phyloP scores from a whole-genome alignment of 768 basidiomycete genomes.

The Boletus fagicola region DNA sequence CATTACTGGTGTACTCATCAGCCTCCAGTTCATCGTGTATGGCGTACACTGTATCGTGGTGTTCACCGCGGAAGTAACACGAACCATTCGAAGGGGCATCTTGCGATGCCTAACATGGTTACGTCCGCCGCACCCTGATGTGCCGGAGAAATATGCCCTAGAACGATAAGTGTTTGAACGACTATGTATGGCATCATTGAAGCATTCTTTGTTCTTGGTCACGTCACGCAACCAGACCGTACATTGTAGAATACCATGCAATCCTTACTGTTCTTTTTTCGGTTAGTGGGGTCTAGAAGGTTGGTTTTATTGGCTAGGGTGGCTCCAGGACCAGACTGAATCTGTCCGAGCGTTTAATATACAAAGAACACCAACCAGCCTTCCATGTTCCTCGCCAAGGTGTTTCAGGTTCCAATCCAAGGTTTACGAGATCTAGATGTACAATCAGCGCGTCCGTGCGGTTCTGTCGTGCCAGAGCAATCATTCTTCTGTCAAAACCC shows the following conservation, averaged over 20 bases:
- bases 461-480: background rate
- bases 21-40: slow-evolving; percentile 65
- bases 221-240: background rate
- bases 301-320: background rate
- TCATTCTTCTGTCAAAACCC: slow-evolving; percentile 12
- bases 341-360: background rate
- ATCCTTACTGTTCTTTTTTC: background rate
- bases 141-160: slow-evolving; percentile 8
- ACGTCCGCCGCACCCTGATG: slow-evolving; percentile 7
- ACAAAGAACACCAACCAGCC: background rate
- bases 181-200: background rate
- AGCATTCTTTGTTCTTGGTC: background rate
- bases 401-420: background rate
- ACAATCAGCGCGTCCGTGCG: background rate
- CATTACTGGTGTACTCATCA: slow-evolving; percentile 55
- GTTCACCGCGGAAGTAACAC: slow-evolving; percentile 6
- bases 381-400: background rate
- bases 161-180: slow-evolving; percentile 1
- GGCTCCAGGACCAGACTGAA: background rate
- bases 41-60: slow-evolving; percentile 36
- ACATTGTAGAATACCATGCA: slow-evolving; percentile 9
- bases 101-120: slow-evolving; percentile 13
- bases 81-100: slow-evolving; percentile 13
- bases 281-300: background rate
- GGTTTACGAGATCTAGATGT: background rate